A percentile compares a stretch with the other conserved stretches of the same genome.
Evolutionary conservation across 2,329 filamentous ascomycete genomes (phyloP).

Genomic region (Xylariaceae sp.): DNA sequence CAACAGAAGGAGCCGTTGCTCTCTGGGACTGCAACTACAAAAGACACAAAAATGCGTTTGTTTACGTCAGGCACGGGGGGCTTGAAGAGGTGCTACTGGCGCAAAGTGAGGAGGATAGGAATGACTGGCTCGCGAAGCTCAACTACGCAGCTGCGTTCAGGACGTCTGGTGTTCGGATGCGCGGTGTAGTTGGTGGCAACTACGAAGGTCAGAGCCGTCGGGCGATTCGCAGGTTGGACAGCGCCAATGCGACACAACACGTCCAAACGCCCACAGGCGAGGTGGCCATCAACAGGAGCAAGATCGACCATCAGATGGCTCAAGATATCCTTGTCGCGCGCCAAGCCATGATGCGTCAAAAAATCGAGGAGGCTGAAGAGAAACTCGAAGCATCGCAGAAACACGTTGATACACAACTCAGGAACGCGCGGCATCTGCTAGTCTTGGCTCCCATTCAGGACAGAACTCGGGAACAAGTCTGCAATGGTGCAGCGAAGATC

Average conservation of each 20-base stretch:
- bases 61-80: slow-evolving; percentile 80
- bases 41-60: slow-evolving; percentile 92
- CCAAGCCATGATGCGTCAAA: slow-evolving; percentile 73
- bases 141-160: slow-evolving; percentile 95
- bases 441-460: slow-evolving; percentile 84
- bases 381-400: slow-evolving; percentile 68
- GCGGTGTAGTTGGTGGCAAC: slow-evolving; percentile 76
- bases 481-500: slow-evolving; percentile 78
- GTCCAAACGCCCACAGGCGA: slow-evolving; percentile 69
- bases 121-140: slow-evolving; percentile 92
- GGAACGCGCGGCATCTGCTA: slow-evolving; percentile 85
- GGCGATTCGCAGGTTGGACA: slow-evolving; percentile 66
- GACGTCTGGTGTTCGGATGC: slow-evolving; percentile 84
- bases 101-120: slow-evolving; percentile 84
- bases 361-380: slow-evolving; percentile 77
- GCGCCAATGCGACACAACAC: slow-evolving; percentile 52
- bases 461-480: slow-evolving; percentile 80
- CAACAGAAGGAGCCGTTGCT: slow-evolving; percentile 87
- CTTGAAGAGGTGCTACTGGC: slow-evolving; percentile 88
- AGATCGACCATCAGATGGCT: slow-evolving; percentile 74
- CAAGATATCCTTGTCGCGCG: slow-evolving; percentile 81
- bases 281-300: slow-evolving; percentile 65
- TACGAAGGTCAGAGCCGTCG: slow-evolving; percentile 77
- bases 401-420: slow-evolving; percentile 73
- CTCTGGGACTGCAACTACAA: slow-evolving; percentile 81